Evolutionary conservation across 2,329 filamentous ascomycete genomes (phyloP).

Genomic region (Teratosphaeriaceae sp.): DNA sequence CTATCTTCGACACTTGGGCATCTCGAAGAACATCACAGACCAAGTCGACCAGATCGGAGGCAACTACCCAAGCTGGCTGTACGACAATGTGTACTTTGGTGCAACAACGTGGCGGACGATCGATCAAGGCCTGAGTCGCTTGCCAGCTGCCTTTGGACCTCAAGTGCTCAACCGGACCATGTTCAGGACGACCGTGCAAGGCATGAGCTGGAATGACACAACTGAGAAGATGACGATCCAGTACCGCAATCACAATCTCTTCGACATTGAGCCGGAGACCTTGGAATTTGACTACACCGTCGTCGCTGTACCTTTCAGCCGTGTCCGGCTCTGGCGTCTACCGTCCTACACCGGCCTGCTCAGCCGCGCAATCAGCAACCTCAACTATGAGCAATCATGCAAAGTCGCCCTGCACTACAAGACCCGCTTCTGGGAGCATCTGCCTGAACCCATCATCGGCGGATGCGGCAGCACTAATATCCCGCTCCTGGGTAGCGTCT

Average conservation of each 20-base stretch:
- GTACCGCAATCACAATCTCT: constrained; percentile 46
- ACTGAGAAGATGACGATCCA: constrained; percentile 51
- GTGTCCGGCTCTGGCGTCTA: constrained; percentile 56
- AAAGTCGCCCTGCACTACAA: constrained; percentile 62
- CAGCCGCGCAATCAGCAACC: constrained; percentile 40
- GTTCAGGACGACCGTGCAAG: constrained; percentile 52
- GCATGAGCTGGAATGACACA: constrained; percentile 47
- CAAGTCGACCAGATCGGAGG: constrained; percentile 40
- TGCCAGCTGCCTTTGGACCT: constrained; percentile 58
- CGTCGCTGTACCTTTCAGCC: constrained; percentile 58
- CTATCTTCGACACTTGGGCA: constrained; percentile 54
- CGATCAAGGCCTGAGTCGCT: constrained; percentile 52
- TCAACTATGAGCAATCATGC: constrained; percentile 47
- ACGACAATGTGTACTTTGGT: constrained; percentile 54
- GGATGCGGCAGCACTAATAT: constrained; percentile 58
- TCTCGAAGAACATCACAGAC: constrained; percentile 50
- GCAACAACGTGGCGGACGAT: constrained; percentile 59
- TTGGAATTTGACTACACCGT: constrained; percentile 60
- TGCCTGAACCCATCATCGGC: constrained; percentile 53
- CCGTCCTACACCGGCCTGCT: constrained; percentile 48
- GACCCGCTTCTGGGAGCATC: constrained; percentile 55
- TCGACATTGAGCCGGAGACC: constrained; percentile 38
- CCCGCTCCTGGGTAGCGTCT: constrained; percentile 54
- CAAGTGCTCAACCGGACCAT: constrained; percentile 52
- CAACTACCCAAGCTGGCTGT: constrained; percentile 46